A percentile compares a stretch with the other conserved stretches of the same genome.
phyloP scores from a whole-genome alignment of 345 rosid genomes.

The Pugionium cornutum region DNA sequence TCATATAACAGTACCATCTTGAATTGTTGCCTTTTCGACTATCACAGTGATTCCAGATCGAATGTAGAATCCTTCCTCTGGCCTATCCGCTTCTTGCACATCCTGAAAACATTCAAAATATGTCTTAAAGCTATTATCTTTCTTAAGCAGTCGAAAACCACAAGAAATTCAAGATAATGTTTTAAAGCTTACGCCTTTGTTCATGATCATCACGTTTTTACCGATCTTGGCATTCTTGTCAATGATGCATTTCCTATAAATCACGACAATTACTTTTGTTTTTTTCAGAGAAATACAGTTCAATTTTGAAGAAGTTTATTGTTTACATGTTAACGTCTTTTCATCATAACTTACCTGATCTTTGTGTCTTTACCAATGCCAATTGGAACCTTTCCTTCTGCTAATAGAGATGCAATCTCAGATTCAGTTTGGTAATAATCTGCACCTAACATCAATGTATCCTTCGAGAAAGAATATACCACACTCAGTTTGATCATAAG shows the following conservation, averaged over 20 bases:
- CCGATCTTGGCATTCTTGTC: constrained; percentile 84
- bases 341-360: constrained; percentile 49
- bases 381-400: constrained; percentile 66
- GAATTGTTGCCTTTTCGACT: constrained; percentile 56
- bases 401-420: constrained; percentile 60
- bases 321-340: background rate
- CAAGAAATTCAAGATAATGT: background rate
- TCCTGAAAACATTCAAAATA: constrained; percentile 42
- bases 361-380: constrained; percentile 72
- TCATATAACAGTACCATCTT: constrained; percentile 69
- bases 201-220: constrained; percentile 65
- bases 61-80: constrained; percentile 78
- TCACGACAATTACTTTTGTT: background rate
- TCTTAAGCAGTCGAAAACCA: background rate
- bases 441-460: constrained; percentile 90
- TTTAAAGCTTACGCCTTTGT: constrained; percentile 64
- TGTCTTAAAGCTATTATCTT: background rate
- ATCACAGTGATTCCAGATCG: constrained; percentile 81
- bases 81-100: constrained; percentile 77
- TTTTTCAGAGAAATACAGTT: background rate
- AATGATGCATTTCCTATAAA: constrained; percentile 75
- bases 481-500: constrained; percentile 7
- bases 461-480: constrained; percentile 39
- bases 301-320: background rate
- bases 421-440: constrained; percentile 76